These are phyloP conservation scores for Rhodotorula glutinis DNA, from an alignment of 1,284 basidiomycete species.

Conservation along the genomic window DNA sequence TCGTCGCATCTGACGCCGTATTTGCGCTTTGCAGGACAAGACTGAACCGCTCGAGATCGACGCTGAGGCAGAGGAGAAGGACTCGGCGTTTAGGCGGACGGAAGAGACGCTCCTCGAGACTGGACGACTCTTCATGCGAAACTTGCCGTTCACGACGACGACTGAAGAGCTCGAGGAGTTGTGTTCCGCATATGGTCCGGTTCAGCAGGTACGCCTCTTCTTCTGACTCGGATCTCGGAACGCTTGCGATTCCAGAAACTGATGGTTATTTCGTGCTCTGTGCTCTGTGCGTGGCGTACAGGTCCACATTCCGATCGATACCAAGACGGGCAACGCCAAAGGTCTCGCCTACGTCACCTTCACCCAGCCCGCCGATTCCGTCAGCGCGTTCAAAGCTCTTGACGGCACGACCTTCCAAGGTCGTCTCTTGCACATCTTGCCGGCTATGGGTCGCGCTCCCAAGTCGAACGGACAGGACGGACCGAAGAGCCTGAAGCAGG, in stretches of 20 bases:
- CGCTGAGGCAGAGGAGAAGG: background rate
- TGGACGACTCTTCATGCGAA: conserved; percentile 82
- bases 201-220: conserved; percentile 52
- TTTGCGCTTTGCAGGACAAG: no score
- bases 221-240: no score
- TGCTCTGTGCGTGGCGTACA: conserved; percentile 49
- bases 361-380: conserved; percentile 61
- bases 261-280: no score
- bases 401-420: conserved; percentile 90
- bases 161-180: conserved; percentile 67
- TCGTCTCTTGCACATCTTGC: conserved; percentile 82
- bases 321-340: conserved; percentile 65
- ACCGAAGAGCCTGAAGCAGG: conserved; percentile 54
- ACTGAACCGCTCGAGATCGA: background rate
- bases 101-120: conserved; percentile 61
- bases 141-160: conserved; percentile 79
- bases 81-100: conserved; percentile 42
- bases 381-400: conserved; percentile 70
- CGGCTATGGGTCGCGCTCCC: conserved; percentile 60
- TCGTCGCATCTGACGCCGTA: no score
- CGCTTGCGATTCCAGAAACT: no score
- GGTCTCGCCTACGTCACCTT: conserved; percentile 82
- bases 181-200: conserved; percentile 67
- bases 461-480: conserved; percentile 54
- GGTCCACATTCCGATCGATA: conserved; percentile 79